Conservation (phyloP, 2,329 filamentous ascomycete genomes). For the Fusarium phyllophilum region DNA sequence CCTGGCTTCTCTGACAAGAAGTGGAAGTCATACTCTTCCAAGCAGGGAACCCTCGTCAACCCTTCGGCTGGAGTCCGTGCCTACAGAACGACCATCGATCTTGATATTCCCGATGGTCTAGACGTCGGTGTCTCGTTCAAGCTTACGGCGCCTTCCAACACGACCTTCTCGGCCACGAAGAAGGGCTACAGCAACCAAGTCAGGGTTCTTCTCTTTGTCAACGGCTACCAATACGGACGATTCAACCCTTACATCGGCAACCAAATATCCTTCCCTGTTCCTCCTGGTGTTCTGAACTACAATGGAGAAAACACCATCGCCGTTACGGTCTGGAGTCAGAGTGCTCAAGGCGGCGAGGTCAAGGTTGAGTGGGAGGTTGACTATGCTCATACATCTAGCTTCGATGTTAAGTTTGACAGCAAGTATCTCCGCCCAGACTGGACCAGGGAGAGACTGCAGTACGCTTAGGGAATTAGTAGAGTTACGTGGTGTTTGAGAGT, state of each 20-base stretch:
- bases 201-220: conserved; percentile 69
- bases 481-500: not conserved
- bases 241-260: conserved; percentile 70
- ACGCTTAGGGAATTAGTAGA: conserved; percentile 34
- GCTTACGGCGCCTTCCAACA: conserved; percentile 56
- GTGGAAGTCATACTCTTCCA: conserved; percentile 50
- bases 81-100: conserved; percentile 63
- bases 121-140: conserved; percentile 68
- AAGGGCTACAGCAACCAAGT: conserved; percentile 50
- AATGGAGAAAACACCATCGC: conserved; percentile 66
- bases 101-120: conserved; percentile 60
- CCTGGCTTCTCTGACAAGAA: conserved; percentile 62
- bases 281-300: conserved; percentile 68
- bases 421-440: conserved; percentile 62
- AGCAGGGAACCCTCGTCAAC: conserved; percentile 53
- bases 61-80: conserved; percentile 62
- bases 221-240: conserved; percentile 71
- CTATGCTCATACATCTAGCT: conserved; percentile 63
- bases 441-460: conserved; percentile 53
- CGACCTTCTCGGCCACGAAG: conserved; percentile 49
- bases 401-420: conserved; percentile 60
- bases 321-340: conserved; percentile 69
- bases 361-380: conserved; percentile 62
- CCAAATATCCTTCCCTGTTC: conserved; percentile 69
- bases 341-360: conserved; percentile 60